Conservation (phyloP, 169 alveolate species). For the Cryptosporidium felis region DNA sequence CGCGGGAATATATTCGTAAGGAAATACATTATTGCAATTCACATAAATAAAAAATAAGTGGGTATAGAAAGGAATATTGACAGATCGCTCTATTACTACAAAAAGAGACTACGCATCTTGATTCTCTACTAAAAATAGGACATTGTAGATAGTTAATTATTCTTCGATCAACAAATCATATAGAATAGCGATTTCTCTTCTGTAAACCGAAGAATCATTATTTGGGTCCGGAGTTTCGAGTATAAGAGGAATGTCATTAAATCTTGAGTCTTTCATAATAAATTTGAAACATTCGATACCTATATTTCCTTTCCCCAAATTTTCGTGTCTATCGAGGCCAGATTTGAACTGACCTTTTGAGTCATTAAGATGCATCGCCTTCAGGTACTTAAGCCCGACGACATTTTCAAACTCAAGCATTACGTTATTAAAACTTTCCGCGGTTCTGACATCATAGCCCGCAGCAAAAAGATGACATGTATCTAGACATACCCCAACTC, state of each 20-base stretch:
- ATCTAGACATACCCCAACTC: conserved; percentile 90
- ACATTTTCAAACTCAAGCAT: conserved; percentile 81
- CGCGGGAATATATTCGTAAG: too few species aligned
- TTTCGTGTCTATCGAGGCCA: conserved; percentile 90
- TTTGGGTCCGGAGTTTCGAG: conserved; percentile 87
- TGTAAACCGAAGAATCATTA: conserved; percentile 83
- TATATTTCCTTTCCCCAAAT: conserved; percentile 87
- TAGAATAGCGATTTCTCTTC: conserved; percentile 79
- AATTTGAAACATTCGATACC: conserved; percentile 86
- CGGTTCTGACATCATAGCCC: conserved; percentile 86
- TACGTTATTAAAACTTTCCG: conserved; percentile 80
- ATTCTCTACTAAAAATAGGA: too few species aligned
- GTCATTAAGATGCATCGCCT: conserved; percentile 89
- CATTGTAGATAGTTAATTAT: too few species aligned
- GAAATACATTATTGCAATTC: too few species aligned
- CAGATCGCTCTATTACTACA: too few species aligned
- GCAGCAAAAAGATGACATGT: conserved; percentile 92
- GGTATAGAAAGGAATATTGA: too few species aligned
- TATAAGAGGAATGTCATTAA: conserved; percentile 85
- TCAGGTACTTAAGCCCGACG: conserved; percentile 83
- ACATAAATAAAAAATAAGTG: too few species aligned
- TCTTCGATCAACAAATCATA: conserved; percentile 19
- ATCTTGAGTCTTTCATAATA: conserved; percentile 81
- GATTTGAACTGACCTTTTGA: conserved; percentile 86
- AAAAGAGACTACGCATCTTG: too few species aligned